These are phyloP conservation scores for Isabelozyma rhagii DNA, from an alignment of 805 yeast species.

Conservation along the genomic window DNA sequence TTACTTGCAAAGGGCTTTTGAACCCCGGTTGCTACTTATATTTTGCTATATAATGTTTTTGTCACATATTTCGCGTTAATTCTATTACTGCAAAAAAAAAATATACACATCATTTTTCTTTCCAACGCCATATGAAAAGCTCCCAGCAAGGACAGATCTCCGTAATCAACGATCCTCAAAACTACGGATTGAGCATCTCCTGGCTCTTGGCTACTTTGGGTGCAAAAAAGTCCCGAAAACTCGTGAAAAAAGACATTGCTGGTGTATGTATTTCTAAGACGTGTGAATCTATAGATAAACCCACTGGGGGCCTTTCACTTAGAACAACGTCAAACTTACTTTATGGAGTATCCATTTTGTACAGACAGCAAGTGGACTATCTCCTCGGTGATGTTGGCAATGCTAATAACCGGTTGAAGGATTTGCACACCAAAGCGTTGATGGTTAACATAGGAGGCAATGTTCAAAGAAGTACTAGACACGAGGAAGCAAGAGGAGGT, in stretches of 20 bases:
- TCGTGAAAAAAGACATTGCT: slow-evolving; percentile 28
- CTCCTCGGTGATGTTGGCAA: slow-evolving; percentile 31
- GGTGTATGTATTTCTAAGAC: slow-evolving; percentile 39
- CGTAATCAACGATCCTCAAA: neutral
- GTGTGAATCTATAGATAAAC: slow-evolving; percentile 29
- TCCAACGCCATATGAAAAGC: neutral
- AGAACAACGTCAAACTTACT: slow-evolving; percentile 42
- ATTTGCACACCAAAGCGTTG: slow-evolving; percentile 1
- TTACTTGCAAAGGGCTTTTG: no score
- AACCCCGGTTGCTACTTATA: no score
- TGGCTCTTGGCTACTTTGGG: slow-evolving; percentile 45
- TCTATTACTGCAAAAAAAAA: neutral
- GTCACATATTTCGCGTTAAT: neutral
- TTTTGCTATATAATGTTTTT: neutral
- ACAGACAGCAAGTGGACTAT: slow-evolving; percentile 47
- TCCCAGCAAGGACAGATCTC: neutral
- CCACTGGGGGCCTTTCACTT: slow-evolving; percentile 13
- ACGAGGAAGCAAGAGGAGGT: neutral
- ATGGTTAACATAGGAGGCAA: neutral
- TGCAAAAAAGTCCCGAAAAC: slow-evolving; percentile 22
- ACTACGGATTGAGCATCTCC: slow-evolving; percentile 17
- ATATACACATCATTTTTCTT: neutral
- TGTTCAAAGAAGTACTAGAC: neutral
- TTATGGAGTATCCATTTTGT: slow-evolving; percentile 47
- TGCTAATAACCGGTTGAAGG: slow-evolving; percentile 8